phyloP scores from a whole-genome alignment of 768 basidiomycete species.

The Podaxis pistillaris region DNA sequence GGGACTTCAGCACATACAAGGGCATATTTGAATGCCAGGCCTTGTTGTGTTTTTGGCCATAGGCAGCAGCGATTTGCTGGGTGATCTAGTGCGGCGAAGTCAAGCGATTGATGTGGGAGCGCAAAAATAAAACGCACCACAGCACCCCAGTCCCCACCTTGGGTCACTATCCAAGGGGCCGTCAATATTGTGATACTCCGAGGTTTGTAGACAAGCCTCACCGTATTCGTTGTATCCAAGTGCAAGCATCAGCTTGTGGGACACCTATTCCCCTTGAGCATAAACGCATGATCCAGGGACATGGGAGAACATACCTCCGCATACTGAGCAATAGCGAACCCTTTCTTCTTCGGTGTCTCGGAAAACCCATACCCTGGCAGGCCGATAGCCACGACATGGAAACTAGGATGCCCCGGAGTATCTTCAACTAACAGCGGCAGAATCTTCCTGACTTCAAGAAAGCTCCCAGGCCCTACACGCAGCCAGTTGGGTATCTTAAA shows the following conservation, averaged over 20 bases:
- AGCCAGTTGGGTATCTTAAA: not conserved
- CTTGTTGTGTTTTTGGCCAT: conserved; percentile 40
- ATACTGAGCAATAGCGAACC: conserved; percentile 45
- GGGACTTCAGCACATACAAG: conserved; percentile 27
- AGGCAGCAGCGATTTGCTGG: conserved; percentile 25
- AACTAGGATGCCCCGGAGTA: conserved; percentile 45
- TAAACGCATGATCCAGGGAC: not conserved
- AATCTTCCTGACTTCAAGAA: conserved; percentile 57
- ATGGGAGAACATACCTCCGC: conserved; percentile 43
- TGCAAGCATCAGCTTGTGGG: conserved; percentile 47
- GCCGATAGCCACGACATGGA: conserved; percentile 61
- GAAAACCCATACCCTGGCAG: conserved; percentile 67
- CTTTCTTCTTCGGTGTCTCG: conserved; percentile 47
- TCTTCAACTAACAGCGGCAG: conserved; percentile 48
- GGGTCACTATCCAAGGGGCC: conserved; percentile 24
- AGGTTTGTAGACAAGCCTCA: conserved; percentile 14
- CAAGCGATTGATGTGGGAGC: too few species aligned
- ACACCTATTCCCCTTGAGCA: conserved; percentile 27
- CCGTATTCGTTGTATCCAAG: conserved; percentile 50
- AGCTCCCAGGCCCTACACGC: conserved; percentile 58
- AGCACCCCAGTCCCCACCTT: conserved; percentile 27
- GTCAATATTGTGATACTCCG: not conserved
- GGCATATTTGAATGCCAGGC: conserved; percentile 53
- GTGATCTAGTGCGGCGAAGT: conserved; percentile 22
- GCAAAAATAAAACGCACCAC: not conserved